Percentiles rank a stretch among this genome's conserved stretches.
phyloP scores from a whole-genome alignment of 495 filamentous ascomycete species.

The Echria macrotheca region DNA sequence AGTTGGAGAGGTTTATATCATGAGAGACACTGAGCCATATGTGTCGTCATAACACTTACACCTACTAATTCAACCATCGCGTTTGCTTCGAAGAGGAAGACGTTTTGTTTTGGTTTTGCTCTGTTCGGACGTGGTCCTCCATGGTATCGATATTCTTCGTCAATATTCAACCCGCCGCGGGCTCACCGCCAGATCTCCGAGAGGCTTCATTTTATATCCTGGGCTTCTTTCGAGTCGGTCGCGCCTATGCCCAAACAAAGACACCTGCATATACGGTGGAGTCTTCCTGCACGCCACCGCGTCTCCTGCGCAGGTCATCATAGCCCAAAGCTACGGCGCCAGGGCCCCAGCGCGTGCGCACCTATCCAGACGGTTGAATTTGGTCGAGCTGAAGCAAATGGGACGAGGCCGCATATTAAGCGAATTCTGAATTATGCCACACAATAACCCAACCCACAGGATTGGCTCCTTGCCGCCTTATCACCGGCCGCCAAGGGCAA shows the following conservation, averaged over 20 bases:
- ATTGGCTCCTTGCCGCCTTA: slow-evolving; percentile 1
- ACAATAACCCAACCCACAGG: neutral
- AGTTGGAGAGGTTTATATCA: slow-evolving; percentile 55
- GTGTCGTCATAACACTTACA: neutral
- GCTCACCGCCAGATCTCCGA: no score
- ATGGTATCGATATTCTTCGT: no score
- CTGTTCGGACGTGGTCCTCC: no score
- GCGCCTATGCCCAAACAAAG: no score
- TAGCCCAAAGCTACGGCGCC: neutral
- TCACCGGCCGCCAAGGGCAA: slow-evolving; percentile 3
- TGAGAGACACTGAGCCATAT: slow-evolving; percentile 10
- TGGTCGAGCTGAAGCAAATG: neutral
- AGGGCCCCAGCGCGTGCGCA: neutral
- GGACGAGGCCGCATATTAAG: neutral
- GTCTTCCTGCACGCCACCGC: neutral
- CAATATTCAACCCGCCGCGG: no score
- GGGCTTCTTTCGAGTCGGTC: no score
- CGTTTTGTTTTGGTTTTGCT: no score
- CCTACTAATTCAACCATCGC: no score
- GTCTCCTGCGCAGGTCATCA: neutral
- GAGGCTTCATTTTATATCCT: no score
- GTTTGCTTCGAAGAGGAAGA: no score
- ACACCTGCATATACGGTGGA: no score
- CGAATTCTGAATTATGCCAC: slow-evolving; percentile 2
- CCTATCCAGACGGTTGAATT: neutral